Percentiles rank a stretch among this genome's conserved stretches.
Conservation (phyloP, 352 stramenopile genomes). For the Pythium biforme region DNA sequence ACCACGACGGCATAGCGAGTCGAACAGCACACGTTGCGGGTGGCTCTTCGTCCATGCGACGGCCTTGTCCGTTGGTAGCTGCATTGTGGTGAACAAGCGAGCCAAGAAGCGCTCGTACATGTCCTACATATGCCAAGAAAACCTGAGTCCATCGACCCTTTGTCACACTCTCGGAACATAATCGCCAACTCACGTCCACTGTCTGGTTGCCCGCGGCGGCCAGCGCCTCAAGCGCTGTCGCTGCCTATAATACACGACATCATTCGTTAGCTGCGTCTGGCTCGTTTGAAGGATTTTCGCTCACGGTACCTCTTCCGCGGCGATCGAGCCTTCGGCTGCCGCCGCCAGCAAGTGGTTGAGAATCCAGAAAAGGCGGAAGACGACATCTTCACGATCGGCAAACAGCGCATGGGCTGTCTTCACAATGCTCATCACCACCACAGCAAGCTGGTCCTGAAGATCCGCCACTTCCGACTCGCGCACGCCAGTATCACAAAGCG, state of each 20-base stretch:
- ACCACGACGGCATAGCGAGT: constrained; percentile 69
- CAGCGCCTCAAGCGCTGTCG: constrained; percentile 33
- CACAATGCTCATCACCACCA: constrained; percentile 61
- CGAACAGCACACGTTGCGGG: constrained; percentile 64
- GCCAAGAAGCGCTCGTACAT: constrained; percentile 58
- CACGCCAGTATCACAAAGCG: constrained; percentile 64
- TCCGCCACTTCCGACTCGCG: constrained; percentile 71
- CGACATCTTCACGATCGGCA: constrained; percentile 40
- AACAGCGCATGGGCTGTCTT: constrained; percentile 48
- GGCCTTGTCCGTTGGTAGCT: constrained; percentile 36
- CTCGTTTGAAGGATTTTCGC: neutral
- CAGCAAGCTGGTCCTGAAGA: constrained; percentile 65
- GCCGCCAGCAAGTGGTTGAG: constrained; percentile 71
- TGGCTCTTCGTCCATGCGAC: constrained; percentile 63
- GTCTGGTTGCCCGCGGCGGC: constrained; percentile 30
- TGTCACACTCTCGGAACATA: neutral
- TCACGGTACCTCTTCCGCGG: constrained; percentile 47
- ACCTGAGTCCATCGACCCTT: neutral
- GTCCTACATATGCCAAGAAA: constrained; percentile 27
- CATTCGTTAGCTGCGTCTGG: neutral
- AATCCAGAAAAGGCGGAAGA: constrained; percentile 81
- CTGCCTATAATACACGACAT: constrained; percentile 34
- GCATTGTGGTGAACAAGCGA: constrained; percentile 55
- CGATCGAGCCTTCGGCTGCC: constrained; percentile 44
- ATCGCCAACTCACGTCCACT: constrained; percentile 36